Conservation (phyloP, 768 basidiomycete genomes). For the Myochromella boudieri region DNA sequence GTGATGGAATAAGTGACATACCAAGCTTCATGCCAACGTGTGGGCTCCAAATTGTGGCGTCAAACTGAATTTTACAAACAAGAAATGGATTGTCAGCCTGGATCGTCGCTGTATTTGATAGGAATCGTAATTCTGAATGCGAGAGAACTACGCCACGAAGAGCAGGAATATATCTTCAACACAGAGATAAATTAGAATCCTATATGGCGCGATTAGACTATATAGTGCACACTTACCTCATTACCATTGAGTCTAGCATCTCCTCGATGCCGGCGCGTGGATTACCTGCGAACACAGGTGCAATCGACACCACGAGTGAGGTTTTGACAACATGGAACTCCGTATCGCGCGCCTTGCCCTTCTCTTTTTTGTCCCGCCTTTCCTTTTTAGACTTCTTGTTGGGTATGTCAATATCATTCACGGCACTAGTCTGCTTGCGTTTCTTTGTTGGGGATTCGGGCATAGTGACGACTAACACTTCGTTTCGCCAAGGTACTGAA, state of each 20-base stretch:
- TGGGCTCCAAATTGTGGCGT: constrained; percentile 89
- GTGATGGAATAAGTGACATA: constrained; percentile 31
- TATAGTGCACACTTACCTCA: constrained; percentile 63
- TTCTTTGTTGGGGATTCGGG: constrained; percentile 39
- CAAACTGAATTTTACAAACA: constrained; percentile 71
- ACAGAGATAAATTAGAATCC: constrained; percentile 1
- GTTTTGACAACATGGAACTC: constrained; percentile 67
- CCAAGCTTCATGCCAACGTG: constrained; percentile 78
- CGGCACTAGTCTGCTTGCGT: constrained; percentile 42
- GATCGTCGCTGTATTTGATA: constrained; percentile 62
- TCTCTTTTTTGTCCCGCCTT: constrained; percentile 33
- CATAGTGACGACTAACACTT: constrained; percentile 19
- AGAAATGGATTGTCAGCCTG: constrained; percentile 85
- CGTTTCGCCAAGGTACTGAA: not conserved
- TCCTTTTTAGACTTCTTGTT: constrained; percentile 38
- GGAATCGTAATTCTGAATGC: constrained; percentile 76
- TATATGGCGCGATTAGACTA: not conserved
- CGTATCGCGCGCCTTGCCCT: constrained; percentile 38
- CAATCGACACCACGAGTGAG: constrained; percentile 70
- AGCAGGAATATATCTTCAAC: constrained; percentile 86
- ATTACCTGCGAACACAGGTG: constrained; percentile 78
- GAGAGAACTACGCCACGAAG: constrained; percentile 84
- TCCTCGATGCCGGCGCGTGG: constrained; percentile 79
- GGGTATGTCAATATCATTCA: constrained; percentile 21
- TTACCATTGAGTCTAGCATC: constrained; percentile 91